A percentile compares a stretch with the other conserved stretches of the same genome.
Evolutionary conservation across 192 early-diverging fungal genomes (phyloP).

Genomic region (Rhizophagus sp.): DNA sequence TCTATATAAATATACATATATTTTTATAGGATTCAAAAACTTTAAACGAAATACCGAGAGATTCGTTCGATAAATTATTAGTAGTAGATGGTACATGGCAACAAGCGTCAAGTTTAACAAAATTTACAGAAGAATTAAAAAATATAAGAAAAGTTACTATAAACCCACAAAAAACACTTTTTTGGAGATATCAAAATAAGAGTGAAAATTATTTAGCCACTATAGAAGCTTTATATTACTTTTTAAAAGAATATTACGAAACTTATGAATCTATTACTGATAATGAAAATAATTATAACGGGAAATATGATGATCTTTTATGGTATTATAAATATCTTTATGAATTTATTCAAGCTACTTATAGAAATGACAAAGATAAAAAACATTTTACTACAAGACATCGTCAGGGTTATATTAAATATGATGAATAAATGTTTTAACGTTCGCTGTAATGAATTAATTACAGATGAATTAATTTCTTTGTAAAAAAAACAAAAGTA

Average conservation of each 20-base stretch:
- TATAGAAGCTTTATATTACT: conserved; percentile 95
- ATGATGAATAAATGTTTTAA: conserved; percentile 31
- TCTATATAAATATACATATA: not conserved
- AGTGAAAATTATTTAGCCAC: conserved; percentile 80
- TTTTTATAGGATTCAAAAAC: conserved; percentile 61
- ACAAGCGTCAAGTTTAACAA: conserved; percentile 69
- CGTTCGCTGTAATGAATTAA: no score
- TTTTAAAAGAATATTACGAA: conserved; percentile 78
- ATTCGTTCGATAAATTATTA: conserved; percentile 70
- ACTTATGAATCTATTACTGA: conserved; percentile 43
- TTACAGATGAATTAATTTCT: no score
- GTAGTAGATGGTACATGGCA: conserved; percentile 98
- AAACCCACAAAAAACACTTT: conserved; percentile 73
- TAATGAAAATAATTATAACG: conserved; percentile 54
- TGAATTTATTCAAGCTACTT: conserved; percentile 79
- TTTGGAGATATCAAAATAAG: conserved; percentile 89
- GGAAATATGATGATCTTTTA: conserved; percentile 85
- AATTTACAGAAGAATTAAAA: conserved; percentile 44
- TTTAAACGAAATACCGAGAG: conserved; percentile 64
- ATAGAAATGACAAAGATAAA: conserved; percentile 61
- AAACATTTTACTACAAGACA: conserved; percentile 58
- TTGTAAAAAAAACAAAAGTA: no score
- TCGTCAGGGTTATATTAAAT: conserved; percentile 60
- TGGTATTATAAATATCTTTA: conserved; percentile 93
- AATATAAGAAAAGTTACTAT: conserved; percentile 64